phyloP scores from a whole-genome alignment of 1,284 basidiomycete species.

The Cutaneotrichosporon curvatum region DNA sequence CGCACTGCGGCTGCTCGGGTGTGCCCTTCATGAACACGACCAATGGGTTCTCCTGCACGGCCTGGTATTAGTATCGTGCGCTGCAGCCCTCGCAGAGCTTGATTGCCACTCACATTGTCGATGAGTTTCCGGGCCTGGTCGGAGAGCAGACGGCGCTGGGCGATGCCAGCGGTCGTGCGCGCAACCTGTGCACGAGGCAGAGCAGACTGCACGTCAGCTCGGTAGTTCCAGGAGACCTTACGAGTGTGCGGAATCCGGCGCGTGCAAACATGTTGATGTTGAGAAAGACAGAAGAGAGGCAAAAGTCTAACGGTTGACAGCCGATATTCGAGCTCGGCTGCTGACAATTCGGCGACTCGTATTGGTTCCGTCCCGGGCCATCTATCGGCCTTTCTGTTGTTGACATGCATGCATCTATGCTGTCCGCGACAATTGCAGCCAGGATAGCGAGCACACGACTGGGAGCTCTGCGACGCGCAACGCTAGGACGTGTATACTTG shows the following conservation, averaged over 20 bases:
- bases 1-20: slow-evolving; percentile 63
- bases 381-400: too few species aligned
- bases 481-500: too few species aligned
- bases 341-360: slow-evolving; percentile 1
- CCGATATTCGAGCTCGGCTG: not conserved
- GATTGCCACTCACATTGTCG: slow-evolving; percentile 44
- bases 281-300: not conserved
- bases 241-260: slow-evolving; percentile 39
- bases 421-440: too few species aligned
- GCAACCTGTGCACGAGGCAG: slow-evolving; percentile 37
- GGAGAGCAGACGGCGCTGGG: slow-evolving; percentile 45
- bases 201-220: slow-evolving; percentile 34
- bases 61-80: slow-evolving; percentile 38
- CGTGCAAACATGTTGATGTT: slow-evolving; percentile 38
- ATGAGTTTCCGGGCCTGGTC: slow-evolving; percentile 49
- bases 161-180: slow-evolving; percentile 25
- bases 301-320: slow-evolving; percentile 1
- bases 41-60: slow-evolving; percentile 63
- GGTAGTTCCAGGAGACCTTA: slow-evolving; percentile 3
- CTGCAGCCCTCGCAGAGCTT: slow-evolving; percentile 6
- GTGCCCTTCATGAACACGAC: slow-evolving; percentile 94
- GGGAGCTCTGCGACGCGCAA: too few species aligned
- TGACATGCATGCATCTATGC: not conserved
- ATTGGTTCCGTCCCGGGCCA: slow-evolving; percentile 7
- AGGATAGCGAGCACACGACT: too few species aligned